These are phyloP conservation scores for Heliophila coronopifolia DNA, from an alignment of 441 rosid genomes.

Conservation along the genomic window DNA sequence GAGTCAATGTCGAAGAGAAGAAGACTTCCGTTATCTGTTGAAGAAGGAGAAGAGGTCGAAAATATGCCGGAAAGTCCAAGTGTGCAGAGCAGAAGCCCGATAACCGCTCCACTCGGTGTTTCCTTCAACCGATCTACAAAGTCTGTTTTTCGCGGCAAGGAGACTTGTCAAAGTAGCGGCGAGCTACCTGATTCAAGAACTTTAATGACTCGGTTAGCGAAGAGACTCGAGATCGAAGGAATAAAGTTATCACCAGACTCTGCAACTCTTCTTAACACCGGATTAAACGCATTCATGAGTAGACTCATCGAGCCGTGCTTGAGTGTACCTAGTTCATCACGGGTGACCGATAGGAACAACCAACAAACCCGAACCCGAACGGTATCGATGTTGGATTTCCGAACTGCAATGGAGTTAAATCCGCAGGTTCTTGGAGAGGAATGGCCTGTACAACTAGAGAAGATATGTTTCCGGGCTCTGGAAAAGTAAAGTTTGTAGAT, in stretches of 20 bases:
- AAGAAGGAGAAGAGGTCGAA: constrained; percentile 95
- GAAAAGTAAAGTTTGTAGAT: constrained; percentile 36
- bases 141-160: constrained; percentile 29
- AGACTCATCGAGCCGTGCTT: constrained; percentile 63
- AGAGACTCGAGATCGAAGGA: constrained; percentile 55
- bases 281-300: constrained; percentile 55
- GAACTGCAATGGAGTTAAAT: constrained; percentile 57
- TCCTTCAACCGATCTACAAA: constrained; percentile 41
- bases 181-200: constrained; percentile 67
- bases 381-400: constrained; percentile 53
- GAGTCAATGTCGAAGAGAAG: constrained; percentile 48
- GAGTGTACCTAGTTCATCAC: constrained; percentile 43
- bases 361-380: constrained; percentile 16
- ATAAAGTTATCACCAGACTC: constrained; percentile 41
- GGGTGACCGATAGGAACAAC: constrained; percentile 10
- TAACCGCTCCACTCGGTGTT: constrained; percentile 77
- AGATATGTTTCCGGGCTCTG: constrained; percentile 35
- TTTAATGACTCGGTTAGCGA: constrained; percentile 48
- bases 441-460: constrained; percentile 70
- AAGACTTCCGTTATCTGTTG: constrained; percentile 65
- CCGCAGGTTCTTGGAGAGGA: constrained; percentile 68
- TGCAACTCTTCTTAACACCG: constrained; percentile 58
- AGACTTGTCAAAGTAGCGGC: constrained; percentile 41
- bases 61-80: constrained; percentile 63
- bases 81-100: constrained; percentile 61